A percentile compares a stretch with the other conserved stretches of the same genome.
Evolutionary conservation across 1,139 yeast genomes (phyloP).

Genomic region (Kodamaea sp.): DNA sequence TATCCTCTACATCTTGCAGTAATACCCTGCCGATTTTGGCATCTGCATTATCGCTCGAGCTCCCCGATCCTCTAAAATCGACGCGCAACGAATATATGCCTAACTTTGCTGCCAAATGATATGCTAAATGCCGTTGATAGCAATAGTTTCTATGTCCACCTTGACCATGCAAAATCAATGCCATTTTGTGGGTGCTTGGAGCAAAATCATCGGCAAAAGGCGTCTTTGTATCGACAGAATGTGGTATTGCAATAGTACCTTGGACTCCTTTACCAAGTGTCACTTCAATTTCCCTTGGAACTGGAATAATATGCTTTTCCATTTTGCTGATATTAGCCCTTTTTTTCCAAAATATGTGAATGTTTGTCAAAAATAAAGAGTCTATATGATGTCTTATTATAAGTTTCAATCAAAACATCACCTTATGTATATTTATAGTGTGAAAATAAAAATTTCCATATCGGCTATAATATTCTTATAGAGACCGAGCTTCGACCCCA

Average conservation of each 20-base stretch:
- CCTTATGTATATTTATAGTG: too few species aligned
- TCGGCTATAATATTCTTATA: too few species aligned
- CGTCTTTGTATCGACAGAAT: constrained; percentile 23
- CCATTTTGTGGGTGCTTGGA: constrained; percentile 40
- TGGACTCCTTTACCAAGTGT: constrained; percentile 34
- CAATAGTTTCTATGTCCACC: constrained; percentile 82
- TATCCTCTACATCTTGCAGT: constrained; percentile 64
- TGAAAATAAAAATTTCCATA: too few species aligned
- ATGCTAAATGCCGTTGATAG: constrained; percentile 65
- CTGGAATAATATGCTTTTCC: constrained; percentile 4
- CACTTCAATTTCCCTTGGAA: constrained; percentile 37
- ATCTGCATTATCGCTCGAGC: constrained; percentile 55
- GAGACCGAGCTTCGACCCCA: too few species aligned
- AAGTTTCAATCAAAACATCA: too few species aligned
- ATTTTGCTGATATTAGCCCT: background rate
- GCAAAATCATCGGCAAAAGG: constrained; percentile 26
- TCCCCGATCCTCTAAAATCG: constrained; percentile 86
- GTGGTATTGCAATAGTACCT: constrained; percentile 42
- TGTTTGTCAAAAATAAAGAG: constrained; percentile 1
- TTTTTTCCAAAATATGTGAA: background rate
- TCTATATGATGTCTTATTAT: background rate
- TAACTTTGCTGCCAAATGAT: constrained; percentile 50
- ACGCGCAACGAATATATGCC: constrained; percentile 69
- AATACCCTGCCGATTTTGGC: constrained; percentile 51
- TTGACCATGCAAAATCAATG: constrained; percentile 63